These are phyloP conservation scores for Termitomyces sp. DNA, from an alignment of 768 basidiomycete genomes.

Conservation along the genomic window DNA sequence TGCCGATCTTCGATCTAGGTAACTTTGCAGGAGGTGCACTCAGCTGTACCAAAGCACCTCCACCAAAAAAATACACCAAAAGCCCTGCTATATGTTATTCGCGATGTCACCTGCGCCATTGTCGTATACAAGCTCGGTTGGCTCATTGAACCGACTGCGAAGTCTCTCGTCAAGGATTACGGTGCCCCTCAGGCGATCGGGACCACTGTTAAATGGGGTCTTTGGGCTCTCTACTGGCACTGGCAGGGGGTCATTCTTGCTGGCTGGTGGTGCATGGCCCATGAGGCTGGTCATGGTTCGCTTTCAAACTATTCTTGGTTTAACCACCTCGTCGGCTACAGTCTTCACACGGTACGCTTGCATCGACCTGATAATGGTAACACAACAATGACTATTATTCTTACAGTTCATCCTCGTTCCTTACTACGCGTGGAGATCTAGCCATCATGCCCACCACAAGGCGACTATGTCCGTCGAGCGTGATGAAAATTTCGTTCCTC, in stretches of 20 bases:
- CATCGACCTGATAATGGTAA: too few species aligned
- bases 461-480: conserved; percentile 74
- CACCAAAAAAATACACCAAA: conserved; percentile 46
- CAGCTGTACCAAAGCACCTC: conserved; percentile 48
- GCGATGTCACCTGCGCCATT: conserved; percentile 43
- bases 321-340: conserved; percentile 48
- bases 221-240: conserved; percentile 53
- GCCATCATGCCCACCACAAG: conserved; percentile 37
- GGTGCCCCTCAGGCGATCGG: conserved; percentile 22
- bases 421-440: conserved; percentile 65
- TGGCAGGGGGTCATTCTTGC: conserved; percentile 58
- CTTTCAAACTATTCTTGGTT: conserved; percentile 41
- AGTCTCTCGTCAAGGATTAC: conserved; percentile 21
- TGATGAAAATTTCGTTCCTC: conserved; percentile 75
- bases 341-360: conserved; percentile 39
- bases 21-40: conserved; percentile 46
- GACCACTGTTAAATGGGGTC: conserved; percentile 29
- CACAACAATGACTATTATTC: neutral
- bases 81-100: conserved; percentile 40
- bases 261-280: conserved; percentile 60
- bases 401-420: conserved; percentile 49
- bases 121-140: conserved; percentile 43
- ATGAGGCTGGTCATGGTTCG: conserved; percentile 59
- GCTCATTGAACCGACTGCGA: conserved; percentile 42
- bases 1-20: conserved; percentile 22